A percentile compares a stretch with the other conserved stretches of the same genome.
Evolutionary conservation across 495 filamentous ascomycete genomes (phyloP).

Genomic region (Penicillium chermesinum): DNA sequence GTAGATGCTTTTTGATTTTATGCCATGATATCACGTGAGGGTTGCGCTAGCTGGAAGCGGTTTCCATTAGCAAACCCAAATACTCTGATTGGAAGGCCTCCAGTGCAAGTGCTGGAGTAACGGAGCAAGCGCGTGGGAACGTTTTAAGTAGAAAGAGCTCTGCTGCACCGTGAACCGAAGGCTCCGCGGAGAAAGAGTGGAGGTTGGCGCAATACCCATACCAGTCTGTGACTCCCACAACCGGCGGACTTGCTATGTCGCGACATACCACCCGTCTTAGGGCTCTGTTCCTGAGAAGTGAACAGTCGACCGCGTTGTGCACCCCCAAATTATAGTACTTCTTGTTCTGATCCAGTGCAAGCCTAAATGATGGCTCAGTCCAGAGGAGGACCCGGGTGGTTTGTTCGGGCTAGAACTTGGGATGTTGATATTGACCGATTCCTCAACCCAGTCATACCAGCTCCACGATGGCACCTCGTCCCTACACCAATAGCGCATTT

Average conservation of each 20-base stretch:
- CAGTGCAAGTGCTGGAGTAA: background rate
- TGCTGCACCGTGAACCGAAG: background rate
- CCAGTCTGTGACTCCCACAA: background rate
- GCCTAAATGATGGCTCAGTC: slow-evolving; percentile 8
- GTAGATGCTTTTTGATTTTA: too few species aligned
- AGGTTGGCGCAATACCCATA: background rate
- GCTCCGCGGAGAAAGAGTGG: background rate
- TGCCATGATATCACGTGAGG: too few species aligned
- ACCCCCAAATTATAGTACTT: too few species aligned
- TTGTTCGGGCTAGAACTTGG: slow-evolving; percentile 22
- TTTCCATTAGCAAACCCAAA: background rate
- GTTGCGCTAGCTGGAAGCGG: too few species aligned
- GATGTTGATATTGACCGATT: slow-evolving; percentile 64
- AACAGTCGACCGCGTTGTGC: too few species aligned
- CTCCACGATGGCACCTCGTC: slow-evolving; percentile 35
- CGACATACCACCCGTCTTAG: background rate
- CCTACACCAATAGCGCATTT: slow-evolving; percentile 37
- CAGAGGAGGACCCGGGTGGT: slow-evolving; percentile 1
- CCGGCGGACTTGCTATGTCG: background rate
- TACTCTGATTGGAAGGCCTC: background rate
- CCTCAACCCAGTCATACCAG: slow-evolving; percentile 57
- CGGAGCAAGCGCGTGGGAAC: background rate
- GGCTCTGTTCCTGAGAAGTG: background rate
- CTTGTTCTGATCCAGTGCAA: background rate
- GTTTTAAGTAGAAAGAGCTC: background rate